A percentile compares a stretch with the other conserved stretches of the same genome.
phyloP scores from a whole-genome alignment of 805 yeast species.

The Zygosaccharomyces lentus region DNA sequence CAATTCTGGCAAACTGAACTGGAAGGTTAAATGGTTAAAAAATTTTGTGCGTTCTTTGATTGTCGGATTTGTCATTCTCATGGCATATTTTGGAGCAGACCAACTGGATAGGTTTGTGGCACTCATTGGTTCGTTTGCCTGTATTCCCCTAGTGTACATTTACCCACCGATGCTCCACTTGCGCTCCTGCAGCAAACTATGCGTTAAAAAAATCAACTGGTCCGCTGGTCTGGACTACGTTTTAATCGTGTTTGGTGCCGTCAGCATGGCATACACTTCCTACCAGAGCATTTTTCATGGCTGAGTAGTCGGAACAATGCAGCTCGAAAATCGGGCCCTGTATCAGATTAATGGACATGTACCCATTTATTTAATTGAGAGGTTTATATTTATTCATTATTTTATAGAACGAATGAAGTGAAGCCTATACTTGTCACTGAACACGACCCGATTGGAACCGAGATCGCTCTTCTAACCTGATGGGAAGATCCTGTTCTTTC shows the following conservation, averaged over 20 bases:
- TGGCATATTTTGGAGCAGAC: slow-evolving; percentile 65
- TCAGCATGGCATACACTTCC: slow-evolving; percentile 65
- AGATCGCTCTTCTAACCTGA: background rate
- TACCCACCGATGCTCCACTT: slow-evolving; percentile 77
- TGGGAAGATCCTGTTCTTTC: background rate
- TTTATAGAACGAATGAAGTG: background rate
- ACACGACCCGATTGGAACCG: slow-evolving; percentile 1
- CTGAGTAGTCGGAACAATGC: too few species aligned
- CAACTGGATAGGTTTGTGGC: slow-evolving; percentile 72
- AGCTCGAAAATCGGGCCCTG: too few species aligned
- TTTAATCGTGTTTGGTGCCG: slow-evolving; percentile 52
- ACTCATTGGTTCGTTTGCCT: slow-evolving; percentile 78
- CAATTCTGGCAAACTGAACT: slow-evolving; percentile 53
- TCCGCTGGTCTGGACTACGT: slow-evolving; percentile 43
- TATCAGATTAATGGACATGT: too few species aligned
- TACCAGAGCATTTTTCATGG: slow-evolving; percentile 44
- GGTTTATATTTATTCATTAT: background rate
- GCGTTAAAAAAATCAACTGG: slow-evolving; percentile 22
- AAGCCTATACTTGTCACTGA: background rate
- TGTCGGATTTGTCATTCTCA: slow-evolving; percentile 49
- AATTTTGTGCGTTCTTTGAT: slow-evolving; percentile 52
- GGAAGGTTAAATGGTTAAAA: slow-evolving; percentile 59
- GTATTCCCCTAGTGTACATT: slow-evolving; percentile 81
- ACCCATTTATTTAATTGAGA: background rate
- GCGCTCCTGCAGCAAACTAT: slow-evolving; percentile 41